These are phyloP conservation scores for Colletotrichum costaricense DNA, from an alignment of 2,329 filamentous ascomycete species.

Conservation along the genomic window DNA sequence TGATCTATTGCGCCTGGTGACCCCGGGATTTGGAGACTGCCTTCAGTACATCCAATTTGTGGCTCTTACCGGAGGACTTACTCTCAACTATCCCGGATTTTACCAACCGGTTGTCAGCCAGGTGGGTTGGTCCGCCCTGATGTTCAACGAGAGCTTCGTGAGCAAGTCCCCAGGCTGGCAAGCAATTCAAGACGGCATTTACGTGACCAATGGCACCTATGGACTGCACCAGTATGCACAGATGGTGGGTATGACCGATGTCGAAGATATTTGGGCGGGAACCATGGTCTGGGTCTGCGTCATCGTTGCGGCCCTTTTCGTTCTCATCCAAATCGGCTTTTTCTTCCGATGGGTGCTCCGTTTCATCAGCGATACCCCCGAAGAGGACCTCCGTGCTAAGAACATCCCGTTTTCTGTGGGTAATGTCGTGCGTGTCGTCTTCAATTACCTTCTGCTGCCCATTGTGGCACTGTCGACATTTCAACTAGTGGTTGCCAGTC, in stretches of 20 bases:
- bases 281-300: conserved; percentile 92
- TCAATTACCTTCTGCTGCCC: conserved; percentile 92
- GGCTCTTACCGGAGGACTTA: conserved; percentile 86
- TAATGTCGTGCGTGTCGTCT: conserved; percentile 85
- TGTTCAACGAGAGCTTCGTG: conserved; percentile 94
- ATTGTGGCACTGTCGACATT: conserved; percentile 90
- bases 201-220: conserved; percentile 80
- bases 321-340: conserved; percentile 83
- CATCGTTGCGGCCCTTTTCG: conserved; percentile 75
- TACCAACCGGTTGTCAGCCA: conserved; percentile 93
- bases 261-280: conserved; percentile 89
- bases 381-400: conserved; percentile 90
- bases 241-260: conserved; percentile 81
- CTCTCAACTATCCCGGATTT: conserved; percentile 90
- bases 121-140: conserved; percentile 86
- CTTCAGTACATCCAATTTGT: conserved; percentile 97
- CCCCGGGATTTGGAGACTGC: conserved; percentile 95
- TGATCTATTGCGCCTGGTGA: conserved; percentile 90
- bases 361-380: conserved; percentile 74
- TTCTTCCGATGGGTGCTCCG: conserved; percentile 80
- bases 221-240: conserved; percentile 85
- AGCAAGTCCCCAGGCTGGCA: conserved; percentile 73
- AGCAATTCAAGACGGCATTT: conserved; percentile 86
- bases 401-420: conserved; percentile 89
- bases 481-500: conserved; percentile 81